Conservation (phyloP, 2,329 filamentous ascomycete genomes). For the Tolypocladium album region DNA sequence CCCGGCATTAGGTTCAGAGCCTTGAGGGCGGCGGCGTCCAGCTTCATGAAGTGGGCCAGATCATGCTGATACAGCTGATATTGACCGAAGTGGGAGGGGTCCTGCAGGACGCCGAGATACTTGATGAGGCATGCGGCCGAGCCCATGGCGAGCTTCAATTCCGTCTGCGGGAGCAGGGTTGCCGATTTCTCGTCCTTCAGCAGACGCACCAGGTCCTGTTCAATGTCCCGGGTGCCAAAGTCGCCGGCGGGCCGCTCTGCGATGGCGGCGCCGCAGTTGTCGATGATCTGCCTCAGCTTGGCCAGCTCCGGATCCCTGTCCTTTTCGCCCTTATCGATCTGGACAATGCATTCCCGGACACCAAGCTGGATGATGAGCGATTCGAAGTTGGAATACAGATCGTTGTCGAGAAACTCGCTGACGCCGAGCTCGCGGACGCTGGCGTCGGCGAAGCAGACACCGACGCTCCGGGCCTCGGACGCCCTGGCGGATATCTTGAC, state of each 20-base stretch:
- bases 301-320: slow-evolving; percentile 79
- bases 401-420: slow-evolving; percentile 97
- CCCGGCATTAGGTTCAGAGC: slow-evolving; percentile 97
- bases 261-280: slow-evolving; percentile 84
- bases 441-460: slow-evolving; percentile 95
- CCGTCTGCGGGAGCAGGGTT: slow-evolving; percentile 73
- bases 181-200: slow-evolving; percentile 77
- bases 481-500: slow-evolving; percentile 90
- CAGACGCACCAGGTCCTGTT: slow-evolving; percentile 82
- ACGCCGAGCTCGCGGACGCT: slow-evolving; percentile 92
- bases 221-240: slow-evolving; percentile 84
- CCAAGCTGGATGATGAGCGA: slow-evolving; percentile 92
- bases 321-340: slow-evolving; percentile 66
- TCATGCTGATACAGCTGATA: slow-evolving; percentile 97
- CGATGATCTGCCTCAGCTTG: slow-evolving; percentile 81
- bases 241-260: slow-evolving; percentile 68
- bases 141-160: slow-evolving; percentile 92
- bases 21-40: slow-evolving; percentile 87
- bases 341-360: slow-evolving; percentile 86
- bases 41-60: slow-evolving; percentile 93
- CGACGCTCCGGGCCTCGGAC: slow-evolving; percentile 72
- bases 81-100: slow-evolving; percentile 90
- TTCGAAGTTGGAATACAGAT: slow-evolving; percentile 96
- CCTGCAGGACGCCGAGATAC: slow-evolving; percentile 82
- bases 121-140: slow-evolving; percentile 89